These are phyloP conservation scores for Corchorus olitorius DNA, from an alignment of 345 rosid species.

Conservation along the genomic window DNA sequence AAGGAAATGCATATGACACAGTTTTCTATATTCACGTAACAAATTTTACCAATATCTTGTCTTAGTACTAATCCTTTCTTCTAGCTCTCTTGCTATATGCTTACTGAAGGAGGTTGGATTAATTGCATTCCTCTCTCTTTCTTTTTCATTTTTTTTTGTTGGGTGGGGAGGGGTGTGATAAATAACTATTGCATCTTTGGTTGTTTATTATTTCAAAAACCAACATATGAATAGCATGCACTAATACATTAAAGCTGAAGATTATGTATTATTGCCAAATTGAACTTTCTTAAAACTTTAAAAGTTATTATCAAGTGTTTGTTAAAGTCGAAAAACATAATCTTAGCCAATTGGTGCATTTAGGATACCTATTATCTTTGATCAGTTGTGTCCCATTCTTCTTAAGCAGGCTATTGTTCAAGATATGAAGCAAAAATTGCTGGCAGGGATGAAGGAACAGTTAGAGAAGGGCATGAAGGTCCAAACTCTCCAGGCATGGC, in stretches of 20 bases:
- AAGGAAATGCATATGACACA: not conserved
- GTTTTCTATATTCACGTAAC: not conserved
- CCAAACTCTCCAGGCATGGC: slow-evolving; percentile 60
- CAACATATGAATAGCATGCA: not conserved
- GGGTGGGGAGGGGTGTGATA: too few relatives aligned
- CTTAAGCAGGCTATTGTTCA: slow-evolving; percentile 36
- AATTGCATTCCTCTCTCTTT: not conserved
- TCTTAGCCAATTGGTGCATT: too few relatives aligned
- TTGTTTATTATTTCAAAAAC: too few relatives aligned
- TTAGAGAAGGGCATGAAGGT: slow-evolving; percentile 49
- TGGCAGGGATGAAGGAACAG: slow-evolving; percentile 44
- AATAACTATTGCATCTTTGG: too few relatives aligned
- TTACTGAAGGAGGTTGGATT: slow-evolving; percentile 2
- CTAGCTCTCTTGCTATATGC: not conserved
- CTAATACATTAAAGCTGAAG: not conserved
- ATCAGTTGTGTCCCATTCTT: slow-evolving; percentile 19
- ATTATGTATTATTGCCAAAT: not conserved
- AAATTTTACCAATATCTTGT: slow-evolving; percentile 10
- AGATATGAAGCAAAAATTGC: slow-evolving; percentile 47
- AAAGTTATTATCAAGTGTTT: not conserved
- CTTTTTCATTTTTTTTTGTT: not conserved
- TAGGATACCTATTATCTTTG: too few relatives aligned
- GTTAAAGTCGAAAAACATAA: not conserved
- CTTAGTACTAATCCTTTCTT: not conserved
- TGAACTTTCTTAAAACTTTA: not conserved